Evolutionary conservation across 257 asterid species (phyloP).

Genomic region (Solanum boliviense): DNA sequence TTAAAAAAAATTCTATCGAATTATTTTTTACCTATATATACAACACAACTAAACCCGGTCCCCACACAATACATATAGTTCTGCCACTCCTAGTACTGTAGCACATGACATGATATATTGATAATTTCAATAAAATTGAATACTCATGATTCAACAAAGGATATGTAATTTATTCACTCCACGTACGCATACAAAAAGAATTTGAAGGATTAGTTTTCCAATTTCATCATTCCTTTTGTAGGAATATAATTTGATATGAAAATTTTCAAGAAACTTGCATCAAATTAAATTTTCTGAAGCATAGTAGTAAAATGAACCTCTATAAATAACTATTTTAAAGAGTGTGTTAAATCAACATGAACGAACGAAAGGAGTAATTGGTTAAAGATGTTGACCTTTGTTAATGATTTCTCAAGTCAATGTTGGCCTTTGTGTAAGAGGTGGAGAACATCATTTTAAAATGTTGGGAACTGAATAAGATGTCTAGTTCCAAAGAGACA

Average conservation of each 20-base stretch:
- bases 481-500: constrained; percentile 24
- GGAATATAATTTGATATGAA: neutral
- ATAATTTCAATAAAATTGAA: too few species aligned
- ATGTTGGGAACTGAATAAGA: neutral
- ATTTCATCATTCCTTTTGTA: neutral
- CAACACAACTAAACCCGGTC: too few species aligned
- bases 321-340: too few species aligned
- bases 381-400: constrained; percentile 7
- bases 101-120: neutral
- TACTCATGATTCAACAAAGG: neutral
- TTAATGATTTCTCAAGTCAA: neutral
- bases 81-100: neutral
- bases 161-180: too few species aligned
- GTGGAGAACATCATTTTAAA: constrained; percentile 11
- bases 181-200: neutral
- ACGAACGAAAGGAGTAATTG: neutral
- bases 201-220: neutral
- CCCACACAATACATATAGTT: too few species aligned
- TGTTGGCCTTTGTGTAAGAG: neutral
- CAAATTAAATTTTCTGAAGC: too few species aligned
- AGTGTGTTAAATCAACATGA: neutral
- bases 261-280: neutral
- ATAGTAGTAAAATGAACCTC: too few species aligned
- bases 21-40: too few species aligned
- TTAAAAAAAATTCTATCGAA: too few species aligned